Evolutionary conservation across 2,329 filamentous ascomycete species (phyloP).

Genomic region (Paramyrothecium roridum): DNA sequence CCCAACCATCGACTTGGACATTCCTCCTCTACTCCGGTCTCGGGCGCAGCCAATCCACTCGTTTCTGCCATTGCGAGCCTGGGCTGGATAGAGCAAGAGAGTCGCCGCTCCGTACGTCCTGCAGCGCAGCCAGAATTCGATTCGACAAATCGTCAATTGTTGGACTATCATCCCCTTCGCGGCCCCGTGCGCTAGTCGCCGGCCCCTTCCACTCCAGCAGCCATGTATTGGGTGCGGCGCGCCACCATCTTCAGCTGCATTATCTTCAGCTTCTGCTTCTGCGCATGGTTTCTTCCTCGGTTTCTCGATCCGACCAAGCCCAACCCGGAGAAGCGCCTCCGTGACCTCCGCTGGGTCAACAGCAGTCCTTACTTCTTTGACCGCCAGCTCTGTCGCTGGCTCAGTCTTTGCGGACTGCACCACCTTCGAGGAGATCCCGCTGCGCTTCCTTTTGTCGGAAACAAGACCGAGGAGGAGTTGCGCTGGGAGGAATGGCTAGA

Average conservation of each 20-base stretch:
- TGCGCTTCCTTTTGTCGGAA: constrained; percentile 25
- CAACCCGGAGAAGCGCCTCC: constrained; percentile 55
- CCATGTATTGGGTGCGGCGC: constrained; percentile 47
- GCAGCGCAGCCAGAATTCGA: no score
- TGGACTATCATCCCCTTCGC: background rate
- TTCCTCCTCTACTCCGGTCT: background rate
- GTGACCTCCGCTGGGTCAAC: constrained; percentile 66
- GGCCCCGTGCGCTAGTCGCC: constrained; percentile 3
- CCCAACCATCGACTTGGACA: background rate
- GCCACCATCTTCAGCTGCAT: constrained; percentile 34
- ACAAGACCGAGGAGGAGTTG: constrained; percentile 30
- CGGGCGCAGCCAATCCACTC: background rate
- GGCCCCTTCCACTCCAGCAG: constrained; percentile 3
- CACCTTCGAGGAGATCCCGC: constrained; percentile 65
- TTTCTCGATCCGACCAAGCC: constrained; percentile 63
- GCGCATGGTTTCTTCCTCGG: constrained; percentile 48
- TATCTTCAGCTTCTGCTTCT: constrained; percentile 42
- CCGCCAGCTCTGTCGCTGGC: constrained; percentile 73
- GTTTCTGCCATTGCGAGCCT: background rate
- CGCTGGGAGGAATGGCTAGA: constrained; percentile 24
- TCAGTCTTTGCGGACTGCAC: constrained; percentile 74
- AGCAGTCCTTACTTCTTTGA: constrained; percentile 72
- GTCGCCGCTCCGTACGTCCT: no score
- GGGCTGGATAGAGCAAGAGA: no score
- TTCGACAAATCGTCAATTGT: background rate